Evolutionary conservation across 2,329 filamentous ascomycete genomes (phyloP).

Genomic region (Ascosphaera aggregata): DNA sequence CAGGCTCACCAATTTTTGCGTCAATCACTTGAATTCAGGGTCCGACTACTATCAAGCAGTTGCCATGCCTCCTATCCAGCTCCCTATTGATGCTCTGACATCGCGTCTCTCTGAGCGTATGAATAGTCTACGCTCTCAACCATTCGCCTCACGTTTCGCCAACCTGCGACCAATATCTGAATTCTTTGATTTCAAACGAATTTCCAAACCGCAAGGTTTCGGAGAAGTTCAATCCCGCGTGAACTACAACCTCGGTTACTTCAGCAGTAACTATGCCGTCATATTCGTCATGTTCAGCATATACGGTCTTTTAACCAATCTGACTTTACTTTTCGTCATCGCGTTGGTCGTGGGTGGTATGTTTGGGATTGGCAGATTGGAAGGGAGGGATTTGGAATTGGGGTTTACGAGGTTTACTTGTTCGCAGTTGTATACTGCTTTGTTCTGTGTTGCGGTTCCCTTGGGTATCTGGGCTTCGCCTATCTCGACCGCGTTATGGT

Average conservation of each 20-base stretch:
- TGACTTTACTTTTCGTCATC: constrained; percentile 74
- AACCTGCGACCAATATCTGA: constrained; percentile 81
- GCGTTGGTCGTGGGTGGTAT: constrained; percentile 66
- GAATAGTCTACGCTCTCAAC: constrained; percentile 56
- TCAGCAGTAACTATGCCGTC: constrained; percentile 93
- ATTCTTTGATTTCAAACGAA: constrained; percentile 86
- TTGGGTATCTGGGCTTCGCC: constrained; percentile 69
- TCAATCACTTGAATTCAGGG: constrained; percentile 6
- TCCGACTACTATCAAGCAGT: no score
- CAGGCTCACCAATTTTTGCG: background rate
- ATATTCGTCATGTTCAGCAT: constrained; percentile 89
- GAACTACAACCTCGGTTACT: constrained; percentile 94
- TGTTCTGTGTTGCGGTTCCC: constrained; percentile 63
- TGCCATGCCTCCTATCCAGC: constrained; percentile 75
- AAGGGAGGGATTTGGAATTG: constrained; percentile 70
- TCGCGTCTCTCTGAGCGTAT: constrained; percentile 71
- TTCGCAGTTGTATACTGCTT: constrained; percentile 79
- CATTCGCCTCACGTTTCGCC: constrained; percentile 60
- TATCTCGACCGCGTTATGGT: constrained; percentile 70
- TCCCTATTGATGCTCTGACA: constrained; percentile 77
- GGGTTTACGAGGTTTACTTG: constrained; percentile 63
- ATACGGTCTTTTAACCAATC: constrained; percentile 82
- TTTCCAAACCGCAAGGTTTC: constrained; percentile 89
- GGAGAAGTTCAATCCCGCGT: constrained; percentile 71
- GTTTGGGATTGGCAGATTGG: constrained; percentile 76